phyloP scores from a whole-genome alignment of 495 filamentous ascomycete species.

The Sporormia fimetaria region DNA sequence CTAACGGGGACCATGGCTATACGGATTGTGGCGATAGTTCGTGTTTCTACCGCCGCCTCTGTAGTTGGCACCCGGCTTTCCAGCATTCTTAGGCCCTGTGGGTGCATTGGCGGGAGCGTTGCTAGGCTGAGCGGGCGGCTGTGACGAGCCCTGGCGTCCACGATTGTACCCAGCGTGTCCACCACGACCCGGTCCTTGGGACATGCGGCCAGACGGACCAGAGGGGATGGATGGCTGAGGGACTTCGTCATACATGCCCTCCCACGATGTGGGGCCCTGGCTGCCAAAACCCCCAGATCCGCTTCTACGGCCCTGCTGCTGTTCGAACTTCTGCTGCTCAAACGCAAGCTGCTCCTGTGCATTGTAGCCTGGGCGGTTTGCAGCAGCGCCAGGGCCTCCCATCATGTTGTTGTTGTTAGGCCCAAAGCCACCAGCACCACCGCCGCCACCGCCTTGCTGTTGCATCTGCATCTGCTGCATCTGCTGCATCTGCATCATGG shows the following conservation, averaged over 20 bases:
- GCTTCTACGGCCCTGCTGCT: conserved; percentile 45
- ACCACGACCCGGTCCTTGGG: conserved; percentile 16
- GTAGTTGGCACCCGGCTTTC: conserved; percentile 88
- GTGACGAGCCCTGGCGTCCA: conserved; percentile 36
- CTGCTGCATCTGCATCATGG: conserved; percentile 72
- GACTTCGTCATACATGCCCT: conserved; percentile 98
- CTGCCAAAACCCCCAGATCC: conserved; percentile 27
- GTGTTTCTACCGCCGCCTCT: conserved; percentile 71
- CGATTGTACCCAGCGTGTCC: conserved; percentile 28
- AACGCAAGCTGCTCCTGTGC: conserved; percentile 69
- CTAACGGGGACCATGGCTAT: conserved; percentile 36
- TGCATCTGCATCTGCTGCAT: conserved; percentile 31
- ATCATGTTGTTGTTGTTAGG: conserved; percentile 9
- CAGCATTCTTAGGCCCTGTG: conserved; percentile 92
- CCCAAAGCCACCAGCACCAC: conserved; percentile 9
- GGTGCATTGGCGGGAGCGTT: conserved; percentile 88
- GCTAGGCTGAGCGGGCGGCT: conserved; percentile 35
- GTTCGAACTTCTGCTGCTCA: conserved; percentile 80
- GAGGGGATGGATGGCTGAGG: conserved; percentile 63
- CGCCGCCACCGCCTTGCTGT: conserved; percentile 23
- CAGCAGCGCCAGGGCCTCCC: conserved; percentile 6
- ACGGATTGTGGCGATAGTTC: conserved; percentile 69
- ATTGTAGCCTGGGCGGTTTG: conserved; percentile 39
- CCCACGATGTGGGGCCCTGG: conserved; percentile 68
- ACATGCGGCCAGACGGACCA: conserved; percentile 44